A percentile compares a stretch with the other conserved stretches of the same genome.
Conservation (phyloP, 371 early-diverging fungal genomes). For the Saksenaea vasiformis region DNA sequence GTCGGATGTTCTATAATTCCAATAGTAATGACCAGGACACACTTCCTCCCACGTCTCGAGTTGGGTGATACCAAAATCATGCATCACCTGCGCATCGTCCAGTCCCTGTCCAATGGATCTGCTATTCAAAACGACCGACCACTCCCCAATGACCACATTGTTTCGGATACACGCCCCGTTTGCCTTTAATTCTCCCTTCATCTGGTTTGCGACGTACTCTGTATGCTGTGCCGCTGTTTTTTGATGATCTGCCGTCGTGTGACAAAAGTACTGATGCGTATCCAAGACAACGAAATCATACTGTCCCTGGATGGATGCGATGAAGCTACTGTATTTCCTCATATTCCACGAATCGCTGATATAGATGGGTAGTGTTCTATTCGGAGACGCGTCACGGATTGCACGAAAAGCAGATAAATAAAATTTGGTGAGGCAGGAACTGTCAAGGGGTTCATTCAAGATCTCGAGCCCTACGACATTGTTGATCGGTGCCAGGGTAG, state of each 20-base stretch:
- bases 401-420: constrained; percentile 15
- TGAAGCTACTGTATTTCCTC: constrained; percentile 21
- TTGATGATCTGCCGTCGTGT: constrained; percentile 23
- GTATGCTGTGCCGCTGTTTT: constrained; percentile 24
- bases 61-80: constrained; percentile 20
- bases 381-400: constrained; percentile 16
- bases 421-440: constrained; percentile 16
- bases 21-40: constrained; percentile 30
- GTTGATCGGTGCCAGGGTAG: constrained; percentile 25
- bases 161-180: constrained; percentile 13
- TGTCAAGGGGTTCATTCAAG: constrained; percentile 30
- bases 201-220: constrained; percentile 10
- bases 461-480: constrained; percentile 31
- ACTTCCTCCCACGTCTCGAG: constrained; percentile 16
- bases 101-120: constrained; percentile 17
- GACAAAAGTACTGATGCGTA: constrained; percentile 35
- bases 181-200: constrained; percentile 6
- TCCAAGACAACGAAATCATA: constrained; percentile 28
- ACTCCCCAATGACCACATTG: constrained; percentile 31
- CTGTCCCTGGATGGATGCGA: constrained; percentile 9
- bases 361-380: constrained; percentile 23
- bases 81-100: constrained; percentile 26
- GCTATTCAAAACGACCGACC: constrained; percentile 30
- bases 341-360: constrained; percentile 29
- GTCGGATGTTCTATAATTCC: constrained; percentile 34